Evolutionary conservation across 2,329 filamentous ascomycete genomes (phyloP).

Genomic region (Chaetomium olivaceum): DNA sequence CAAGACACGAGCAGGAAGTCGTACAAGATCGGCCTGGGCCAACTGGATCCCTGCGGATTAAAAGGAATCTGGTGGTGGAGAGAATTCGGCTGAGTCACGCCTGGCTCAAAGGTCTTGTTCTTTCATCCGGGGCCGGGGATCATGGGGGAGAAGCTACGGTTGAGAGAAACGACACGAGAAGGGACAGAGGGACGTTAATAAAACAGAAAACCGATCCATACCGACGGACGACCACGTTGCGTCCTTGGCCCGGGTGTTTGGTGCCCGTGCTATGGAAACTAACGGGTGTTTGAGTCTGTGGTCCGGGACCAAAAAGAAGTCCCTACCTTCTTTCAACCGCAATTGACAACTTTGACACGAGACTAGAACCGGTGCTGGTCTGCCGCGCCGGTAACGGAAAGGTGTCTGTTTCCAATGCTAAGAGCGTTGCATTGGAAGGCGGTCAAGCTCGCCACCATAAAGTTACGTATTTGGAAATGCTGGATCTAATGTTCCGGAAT

Average conservation of each 20-base stretch:
- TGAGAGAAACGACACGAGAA: background rate
- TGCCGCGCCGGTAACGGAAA: conserved; percentile 18
- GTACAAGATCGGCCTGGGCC: background rate
- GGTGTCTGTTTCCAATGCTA: background rate
- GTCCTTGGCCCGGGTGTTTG: background rate
- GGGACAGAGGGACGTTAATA: background rate
- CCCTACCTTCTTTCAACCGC: background rate
- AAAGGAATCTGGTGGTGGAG: conserved; percentile 9
- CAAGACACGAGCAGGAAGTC: background rate
- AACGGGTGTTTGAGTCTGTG: background rate
- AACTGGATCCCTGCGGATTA: conserved; percentile 6
- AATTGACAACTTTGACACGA: conserved; percentile 8
- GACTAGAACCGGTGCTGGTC: background rate
- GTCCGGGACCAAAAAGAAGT: conserved; percentile 10
- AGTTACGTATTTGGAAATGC: background rate
- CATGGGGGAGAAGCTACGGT: background rate
- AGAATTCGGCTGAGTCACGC: conserved; percentile 14
- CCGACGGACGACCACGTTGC: background rate
- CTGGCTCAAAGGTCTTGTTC: background rate
- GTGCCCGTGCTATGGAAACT: background rate
- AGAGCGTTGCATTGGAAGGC: background rate
- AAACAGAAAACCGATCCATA: conserved; percentile 8
- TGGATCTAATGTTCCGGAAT: background rate
- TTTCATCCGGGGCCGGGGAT: background rate
- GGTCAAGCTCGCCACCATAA: background rate